Conservation (phyloP, 352 stramenopile species). For the Globisporangium sylvaticum region DNA sequence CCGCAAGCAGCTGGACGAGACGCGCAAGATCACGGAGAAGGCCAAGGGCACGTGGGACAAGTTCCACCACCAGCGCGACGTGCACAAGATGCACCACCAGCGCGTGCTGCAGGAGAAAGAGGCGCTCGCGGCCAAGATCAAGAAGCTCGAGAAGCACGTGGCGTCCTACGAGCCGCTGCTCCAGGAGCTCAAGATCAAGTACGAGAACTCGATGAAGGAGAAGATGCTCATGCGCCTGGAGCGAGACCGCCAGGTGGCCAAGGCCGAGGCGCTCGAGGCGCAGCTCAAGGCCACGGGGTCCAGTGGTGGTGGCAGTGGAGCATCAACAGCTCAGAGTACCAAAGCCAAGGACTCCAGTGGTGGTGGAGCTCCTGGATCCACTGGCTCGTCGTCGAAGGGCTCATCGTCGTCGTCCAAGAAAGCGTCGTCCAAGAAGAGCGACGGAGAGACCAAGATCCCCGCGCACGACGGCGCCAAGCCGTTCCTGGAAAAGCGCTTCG, state of each 20-base stretch:
- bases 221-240: constrained; percentile 96
- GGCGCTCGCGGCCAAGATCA: constrained; percentile 88
- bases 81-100: constrained; percentile 96
- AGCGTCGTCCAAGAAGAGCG: constrained; percentile 21
- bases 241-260: constrained; percentile 87
- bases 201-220: constrained; percentile 95
- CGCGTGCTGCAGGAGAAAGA: constrained; percentile 94
- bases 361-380: neutral
- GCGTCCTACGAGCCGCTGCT: constrained; percentile 91
- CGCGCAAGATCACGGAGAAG: constrained; percentile 84
- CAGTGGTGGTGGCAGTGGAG: constrained; percentile 4
- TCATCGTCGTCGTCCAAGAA: constrained; percentile 13
- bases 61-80: constrained; percentile 92
- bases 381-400: constrained; percentile 21
- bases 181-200: constrained; percentile 91
- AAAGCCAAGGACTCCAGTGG: constrained; percentile 11
- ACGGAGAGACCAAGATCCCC: constrained; percentile 62
- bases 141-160: constrained; percentile 89
- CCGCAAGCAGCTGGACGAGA: constrained; percentile 84
- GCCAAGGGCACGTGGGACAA: constrained; percentile 94
- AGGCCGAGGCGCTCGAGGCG: constrained; percentile 83
- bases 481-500: constrained; percentile 68
- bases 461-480: constrained; percentile 61
- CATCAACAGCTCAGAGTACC: neutral
- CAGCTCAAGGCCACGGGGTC: constrained; percentile 62